These are phyloP conservation scores for Chalciporus sphaerocephalus DNA, from an alignment of 768 basidiomycete genomes.

Conservation along the genomic window DNA sequence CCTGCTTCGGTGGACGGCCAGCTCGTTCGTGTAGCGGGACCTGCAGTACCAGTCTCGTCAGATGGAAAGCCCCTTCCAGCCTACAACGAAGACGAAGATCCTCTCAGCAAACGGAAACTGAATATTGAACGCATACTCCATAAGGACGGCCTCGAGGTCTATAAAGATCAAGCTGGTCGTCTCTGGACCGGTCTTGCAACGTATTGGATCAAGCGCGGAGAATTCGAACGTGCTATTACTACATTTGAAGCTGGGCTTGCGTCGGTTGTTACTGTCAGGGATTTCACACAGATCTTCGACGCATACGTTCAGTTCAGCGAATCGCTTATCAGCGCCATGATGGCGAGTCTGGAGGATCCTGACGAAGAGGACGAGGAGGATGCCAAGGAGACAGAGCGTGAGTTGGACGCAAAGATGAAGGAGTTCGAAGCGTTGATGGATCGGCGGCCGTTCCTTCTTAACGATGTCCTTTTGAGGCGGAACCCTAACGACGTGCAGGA, in stretches of 20 bases:
- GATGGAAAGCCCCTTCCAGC: slow-evolving; percentile 47
- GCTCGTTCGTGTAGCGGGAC: slow-evolving; percentile 69
- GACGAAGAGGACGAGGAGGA: slow-evolving; percentile 81
- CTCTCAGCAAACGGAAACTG: slow-evolving; percentile 60
- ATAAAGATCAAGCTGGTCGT: slow-evolving; percentile 95
- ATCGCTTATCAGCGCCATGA: slow-evolving; percentile 81
- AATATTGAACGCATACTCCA: slow-evolving; percentile 85
- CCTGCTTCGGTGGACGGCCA: slow-evolving; percentile 52
- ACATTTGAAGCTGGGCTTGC: slow-evolving; percentile 87
- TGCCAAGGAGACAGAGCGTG: slow-evolving; percentile 70
- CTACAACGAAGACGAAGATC: slow-evolving; percentile 84
- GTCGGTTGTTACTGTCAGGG: slow-evolving; percentile 84
- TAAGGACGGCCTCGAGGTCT: slow-evolving; percentile 81
- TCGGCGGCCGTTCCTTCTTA: slow-evolving; percentile 90
- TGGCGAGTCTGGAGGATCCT: slow-evolving; percentile 76
- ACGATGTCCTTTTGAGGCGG: slow-evolving; percentile 87
- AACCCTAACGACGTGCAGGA: slow-evolving; percentile 99
- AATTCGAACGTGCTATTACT: slow-evolving; percentile 84
- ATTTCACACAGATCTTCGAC: slow-evolving; percentile 98
- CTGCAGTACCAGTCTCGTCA: slow-evolving; percentile 48
- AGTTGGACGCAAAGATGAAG: slow-evolving; percentile 85
- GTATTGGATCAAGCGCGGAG: slow-evolving; percentile 96
- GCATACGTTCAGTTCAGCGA: slow-evolving; percentile 94
- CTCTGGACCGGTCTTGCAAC: slow-evolving; percentile 96
- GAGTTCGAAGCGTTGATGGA: slow-evolving; percentile 94